These are phyloP conservation scores for Colletotrichum sp. DNA, from an alignment of 2,329 filamentous ascomycete species.

Conservation along the genomic window DNA sequence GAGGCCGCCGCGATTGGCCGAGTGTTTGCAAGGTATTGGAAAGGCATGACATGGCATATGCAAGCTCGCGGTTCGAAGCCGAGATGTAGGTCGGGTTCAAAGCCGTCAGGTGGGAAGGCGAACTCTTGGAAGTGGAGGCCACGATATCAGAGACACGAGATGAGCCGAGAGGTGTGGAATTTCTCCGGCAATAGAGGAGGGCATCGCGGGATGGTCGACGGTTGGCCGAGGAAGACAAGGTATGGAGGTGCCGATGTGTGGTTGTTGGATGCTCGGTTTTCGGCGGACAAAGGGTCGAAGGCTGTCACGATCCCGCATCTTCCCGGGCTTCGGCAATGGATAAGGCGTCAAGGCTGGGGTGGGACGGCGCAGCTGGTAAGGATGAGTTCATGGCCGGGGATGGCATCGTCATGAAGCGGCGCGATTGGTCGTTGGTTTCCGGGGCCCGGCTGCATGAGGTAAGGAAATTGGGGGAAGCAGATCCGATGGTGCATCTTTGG, in stretches of 20 bases:
- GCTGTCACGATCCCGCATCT: conserved; percentile 11
- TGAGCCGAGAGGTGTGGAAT: conserved; percentile 1
- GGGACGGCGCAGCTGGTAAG: not conserved
- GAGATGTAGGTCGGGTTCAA: not conserved
- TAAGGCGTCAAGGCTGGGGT: not conserved
- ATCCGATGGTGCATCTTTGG: not conserved
- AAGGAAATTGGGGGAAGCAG: not conserved
- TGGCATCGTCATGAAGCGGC: conserved; percentile 3
- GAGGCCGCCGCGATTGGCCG: not conserved
- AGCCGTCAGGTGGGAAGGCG: not conserved
- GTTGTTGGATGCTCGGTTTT: not conserved
- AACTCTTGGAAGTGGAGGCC: conserved; percentile 4
- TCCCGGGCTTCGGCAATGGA: conserved; percentile 20
- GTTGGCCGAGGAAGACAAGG: conserved; percentile 10
- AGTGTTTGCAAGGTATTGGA: not conserved
- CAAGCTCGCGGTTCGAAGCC: conserved; percentile 10
- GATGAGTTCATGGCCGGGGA: conserved; percentile 4
- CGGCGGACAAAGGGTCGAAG: conserved; percentile 11
- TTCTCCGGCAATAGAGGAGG: conserved; percentile 5
- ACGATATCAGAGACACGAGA: conserved; percentile 9
- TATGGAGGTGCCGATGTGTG: not conserved
- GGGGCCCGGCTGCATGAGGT: conserved; percentile 9
- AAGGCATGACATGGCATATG: conserved; percentile 8
- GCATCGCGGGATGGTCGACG: not conserved
- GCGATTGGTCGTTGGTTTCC: conserved; percentile 17